Evolutionary conservation across 2,329 filamentous ascomycete species (phyloP), one percentile per base, ranked within the genome.

Genomic region (Fusarium sp.): DNA sequence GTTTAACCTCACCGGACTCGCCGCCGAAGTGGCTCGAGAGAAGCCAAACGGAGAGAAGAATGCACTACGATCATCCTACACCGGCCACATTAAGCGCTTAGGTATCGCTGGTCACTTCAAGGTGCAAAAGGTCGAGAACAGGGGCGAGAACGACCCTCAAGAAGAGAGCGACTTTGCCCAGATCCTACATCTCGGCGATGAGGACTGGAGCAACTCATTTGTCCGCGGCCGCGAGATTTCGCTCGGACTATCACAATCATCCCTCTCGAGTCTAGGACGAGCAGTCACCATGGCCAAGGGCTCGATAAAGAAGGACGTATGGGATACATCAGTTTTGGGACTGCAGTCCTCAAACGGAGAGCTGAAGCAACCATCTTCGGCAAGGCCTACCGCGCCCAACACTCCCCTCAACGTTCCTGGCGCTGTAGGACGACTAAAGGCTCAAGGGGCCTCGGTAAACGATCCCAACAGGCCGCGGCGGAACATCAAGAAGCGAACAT

Each of bases 401-500:
- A 91, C 89, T 3, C 89, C 89, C 1, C 78, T 86, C 32, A 81
- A 81, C 25, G 80, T 79, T 50, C 81, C 82, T 39, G 77, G 77
- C n/a, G 77, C 74, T 11, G 58, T 82, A 59, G 81, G 79, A 43
- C 82, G 85, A 30, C 76, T 83, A 64, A 87, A 87, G 80, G 79
- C 76, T 34, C 82, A 79, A 37, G 83, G 83, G 45, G 69, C 81
- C 25, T 77, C 82, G 32, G 82, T 80, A n/a, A 82, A 86, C 35
- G 87, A 89, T 65, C 82, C 84, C 13, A 82, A 85, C 43, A 87
- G 93, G 64, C 90, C 92, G 37, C 91, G 92, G 76, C 88, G 93
- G 57, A 85, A 87, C 65, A 88, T 90, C 71, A 94, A 93, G 85
- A 95, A 95, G 86, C 89, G 94, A 57, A 90, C 91, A 72, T 95